Evolutionary conservation across 805 yeast genomes (phyloP).

Genomic region (Maudiozyma turicensis): DNA sequence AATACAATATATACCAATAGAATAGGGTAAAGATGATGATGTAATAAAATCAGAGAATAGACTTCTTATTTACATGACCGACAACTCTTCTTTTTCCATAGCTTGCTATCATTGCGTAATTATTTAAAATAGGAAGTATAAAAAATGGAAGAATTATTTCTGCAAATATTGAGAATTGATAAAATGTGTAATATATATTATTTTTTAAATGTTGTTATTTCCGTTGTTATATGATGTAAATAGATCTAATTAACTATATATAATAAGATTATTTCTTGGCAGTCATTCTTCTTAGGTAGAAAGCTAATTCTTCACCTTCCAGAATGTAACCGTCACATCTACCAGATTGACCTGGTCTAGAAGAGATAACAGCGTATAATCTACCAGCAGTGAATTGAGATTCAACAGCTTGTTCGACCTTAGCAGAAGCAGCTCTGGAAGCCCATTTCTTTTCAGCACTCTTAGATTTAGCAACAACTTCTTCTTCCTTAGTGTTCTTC

Average conservation of each 20-base stretch:
- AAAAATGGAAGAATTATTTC: too few species aligned
- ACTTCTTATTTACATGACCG: too few species aligned
- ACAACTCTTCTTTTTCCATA: too few species aligned
- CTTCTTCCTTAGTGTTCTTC: constrained; percentile 48
- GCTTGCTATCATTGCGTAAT: too few species aligned
- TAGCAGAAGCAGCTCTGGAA: constrained; percentile 76
- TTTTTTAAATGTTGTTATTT: too few species aligned
- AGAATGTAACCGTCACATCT: constrained; percentile 99
- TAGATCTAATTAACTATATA: background rate
- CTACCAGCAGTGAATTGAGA: constrained; percentile 98
- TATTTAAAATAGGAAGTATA: too few species aligned
- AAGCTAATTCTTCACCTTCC: constrained; percentile 99
- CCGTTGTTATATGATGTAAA: background rate
- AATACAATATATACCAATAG: too few species aligned
- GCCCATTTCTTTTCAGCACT: constrained; percentile 88
- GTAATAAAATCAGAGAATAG: too few species aligned
- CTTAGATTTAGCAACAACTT: constrained; percentile 58
- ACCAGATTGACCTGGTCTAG: constrained; percentile 99
- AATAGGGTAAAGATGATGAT: too few species aligned
- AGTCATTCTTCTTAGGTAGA: constrained; percentile 99
- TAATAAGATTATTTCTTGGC: constrained; percentile 78
- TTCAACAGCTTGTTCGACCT: constrained; percentile 84
- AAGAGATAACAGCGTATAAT: constrained; percentile 95
- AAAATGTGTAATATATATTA: too few species aligned
- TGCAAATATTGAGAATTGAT: too few species aligned